Evolutionary conservation across 371 early-diverging fungal species (phyloP).

Genomic region (Mortierella sp.): DNA sequence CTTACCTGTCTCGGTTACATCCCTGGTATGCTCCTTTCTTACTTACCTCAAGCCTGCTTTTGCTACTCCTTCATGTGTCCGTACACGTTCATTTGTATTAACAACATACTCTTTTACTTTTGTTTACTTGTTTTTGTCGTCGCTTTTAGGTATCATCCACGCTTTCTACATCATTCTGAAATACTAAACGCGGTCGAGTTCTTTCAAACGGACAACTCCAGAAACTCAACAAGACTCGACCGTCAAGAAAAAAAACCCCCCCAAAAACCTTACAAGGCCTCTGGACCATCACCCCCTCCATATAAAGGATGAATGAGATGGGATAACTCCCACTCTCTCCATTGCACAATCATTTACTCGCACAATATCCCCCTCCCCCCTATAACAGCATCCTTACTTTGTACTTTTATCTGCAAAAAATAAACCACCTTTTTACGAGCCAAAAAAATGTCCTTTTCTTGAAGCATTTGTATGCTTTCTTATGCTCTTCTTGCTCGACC

Average conservation of each 20-base stretch:
- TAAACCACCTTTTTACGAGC: background rate
- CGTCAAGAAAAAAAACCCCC: background rate
- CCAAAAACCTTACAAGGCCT: background rate
- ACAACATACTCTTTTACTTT: background rate
- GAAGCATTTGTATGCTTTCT: too few species aligned
- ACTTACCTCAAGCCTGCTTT: too few species aligned
- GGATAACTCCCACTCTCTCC: background rate
- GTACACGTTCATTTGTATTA: background rate
- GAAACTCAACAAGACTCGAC: background rate
- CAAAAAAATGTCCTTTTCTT: background rate
- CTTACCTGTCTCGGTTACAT: constrained; percentile 87
- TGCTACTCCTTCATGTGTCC: background rate
- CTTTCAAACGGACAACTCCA: background rate
- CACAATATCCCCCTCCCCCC: background rate
- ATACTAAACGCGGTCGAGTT: constrained; percentile 28
- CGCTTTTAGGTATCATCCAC: constrained; percentile 50
- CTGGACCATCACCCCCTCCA: background rate
- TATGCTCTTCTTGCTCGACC: too few species aligned
- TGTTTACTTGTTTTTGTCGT: background rate
- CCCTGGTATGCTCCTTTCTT: constrained; percentile 73
- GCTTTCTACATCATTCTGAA: constrained; percentile 57
- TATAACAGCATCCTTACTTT: background rate
- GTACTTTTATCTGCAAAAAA: background rate
- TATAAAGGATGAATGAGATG: background rate
- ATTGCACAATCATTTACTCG: background rate